Percentiles rank a stretch among this genome's conserved stretches.
These are phyloP conservation scores for Exophiala alcalophila DNA, from an alignment of 2,329 filamentous ascomycete species.

Conservation along the genomic window DNA sequence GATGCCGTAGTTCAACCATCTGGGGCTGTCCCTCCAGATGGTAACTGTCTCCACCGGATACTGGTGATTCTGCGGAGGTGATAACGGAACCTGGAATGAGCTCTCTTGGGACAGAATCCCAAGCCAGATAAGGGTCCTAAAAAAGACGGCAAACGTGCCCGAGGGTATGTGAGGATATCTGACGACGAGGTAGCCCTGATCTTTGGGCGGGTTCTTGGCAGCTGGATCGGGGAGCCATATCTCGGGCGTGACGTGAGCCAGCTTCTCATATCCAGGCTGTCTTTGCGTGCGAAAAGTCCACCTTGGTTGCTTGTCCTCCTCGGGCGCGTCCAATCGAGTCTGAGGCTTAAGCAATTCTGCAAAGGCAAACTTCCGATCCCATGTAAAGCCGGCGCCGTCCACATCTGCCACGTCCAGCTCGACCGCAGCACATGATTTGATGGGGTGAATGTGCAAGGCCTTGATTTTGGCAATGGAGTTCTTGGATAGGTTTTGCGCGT, in stretches of 20 bases:
- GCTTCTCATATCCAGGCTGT: slow-evolving; percentile 51
- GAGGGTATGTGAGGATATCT: slow-evolving; percentile 40
- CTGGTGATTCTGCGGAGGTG: slow-evolving; percentile 44
- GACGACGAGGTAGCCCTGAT: slow-evolving; percentile 53
- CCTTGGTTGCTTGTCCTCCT: slow-evolving; percentile 44
- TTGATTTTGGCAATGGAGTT: slow-evolving; percentile 53
- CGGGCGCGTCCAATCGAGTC: slow-evolving; percentile 8
- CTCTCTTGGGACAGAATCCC: slow-evolving; percentile 38
- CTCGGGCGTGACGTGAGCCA: slow-evolving; percentile 66
- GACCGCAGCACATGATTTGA: slow-evolving; percentile 78
- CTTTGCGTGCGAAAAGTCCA: slow-evolving; percentile 45
- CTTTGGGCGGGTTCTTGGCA: slow-evolving; percentile 26
- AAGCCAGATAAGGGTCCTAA: slow-evolving; percentile 24
- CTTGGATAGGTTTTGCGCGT: slow-evolving; percentile 35
- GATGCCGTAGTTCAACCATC: slow-evolving; percentile 39
- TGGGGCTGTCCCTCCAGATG: slow-evolving; percentile 56
- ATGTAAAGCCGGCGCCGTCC: slow-evolving; percentile 66
- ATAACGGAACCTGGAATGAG: slow-evolving; percentile 53
- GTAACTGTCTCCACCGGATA: slow-evolving; percentile 49
- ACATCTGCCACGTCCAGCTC: slow-evolving; percentile 66
- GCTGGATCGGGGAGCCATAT: slow-evolving; percentile 53
- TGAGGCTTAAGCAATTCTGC: slow-evolving; percentile 57
- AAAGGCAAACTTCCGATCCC: slow-evolving; percentile 80
- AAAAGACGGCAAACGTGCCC: slow-evolving; percentile 13
- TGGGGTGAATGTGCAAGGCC: slow-evolving; percentile 74